Evolutionary conservation across 441 rosid genomes (phyloP), one percentile per base, ranked within the genome.

Genomic region (Eugenia klotzschiana): DNA sequence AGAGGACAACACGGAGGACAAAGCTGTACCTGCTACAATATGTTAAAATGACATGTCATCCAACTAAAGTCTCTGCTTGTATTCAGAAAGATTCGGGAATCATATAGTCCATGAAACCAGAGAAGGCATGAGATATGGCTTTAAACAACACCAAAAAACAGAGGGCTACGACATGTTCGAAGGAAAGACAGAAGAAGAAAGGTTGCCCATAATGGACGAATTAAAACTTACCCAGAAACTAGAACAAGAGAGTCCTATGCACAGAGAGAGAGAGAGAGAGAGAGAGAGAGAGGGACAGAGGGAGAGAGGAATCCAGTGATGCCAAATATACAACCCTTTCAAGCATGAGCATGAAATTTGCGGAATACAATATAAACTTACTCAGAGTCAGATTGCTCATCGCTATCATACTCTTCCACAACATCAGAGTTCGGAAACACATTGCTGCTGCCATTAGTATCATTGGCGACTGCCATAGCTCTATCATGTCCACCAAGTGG

Each of bases 321-420:
- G 55, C 18, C 56, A 25, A 51, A 79, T 43, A 27, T 33, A 64
- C 9, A 14, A 64, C 74, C 46, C 14, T 64, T 18, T 5, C 3
- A 64, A 33, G 74, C 81, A 49, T 79, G 56, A 25, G 40, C 81
- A 52, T 18, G 10, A 14, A 55, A 72, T 43, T 60, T 60, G 12
- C 23, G 5, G 41, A 60, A 79, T 51, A 16, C 20, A 20, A 6
- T 26, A 25, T 27, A 16, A 80, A 80, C 92, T 25, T 89, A 95
- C 99, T 94, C 98, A 81, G 98, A 91, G 87, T 94, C 96, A 82
- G 93, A 90, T 83, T 91, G 96, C 82, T 94, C 99, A 83, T 93
- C 98, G 82, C 86, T 87, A 64, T 94, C 98, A 86, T 90, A 86
- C 79, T 93, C 97, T 83, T 93, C 98, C 22, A 82, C 83, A 81